Evolutionary conservation across 2,329 filamentous ascomycete species (phyloP), one percentile per base, ranked within the genome.

Genomic region (Beauveria rudraprayagi): DNA sequence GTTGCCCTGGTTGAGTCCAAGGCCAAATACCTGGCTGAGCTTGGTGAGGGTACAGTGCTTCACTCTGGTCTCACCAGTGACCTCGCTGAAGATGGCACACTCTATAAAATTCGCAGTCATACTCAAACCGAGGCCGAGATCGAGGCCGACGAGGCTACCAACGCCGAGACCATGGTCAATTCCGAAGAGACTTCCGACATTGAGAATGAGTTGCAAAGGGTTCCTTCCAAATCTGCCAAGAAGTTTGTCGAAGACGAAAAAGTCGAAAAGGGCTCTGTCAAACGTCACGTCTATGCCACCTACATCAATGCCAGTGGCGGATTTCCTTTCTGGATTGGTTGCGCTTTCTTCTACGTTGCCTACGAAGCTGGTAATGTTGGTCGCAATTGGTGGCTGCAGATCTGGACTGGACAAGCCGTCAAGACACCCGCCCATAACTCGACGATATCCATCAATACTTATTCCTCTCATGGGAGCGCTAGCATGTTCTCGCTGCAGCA

Each of bases 211-310:
- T 70, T 84, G 44, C 77, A 78, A 54, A 84, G 83, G 66, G 70
- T 80, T 0, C 68, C 77, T 1, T 80, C 80, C 3, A 82, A 82
- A 68, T 72, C 73, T 5, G 80, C 84, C 0, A 85, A 85, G 65
- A 88, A 91, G 70, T 93, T 92, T 65, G 83, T 90, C 28, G 86
- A 91, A 68, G 89, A 91, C 3, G 90, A 94, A 71, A 77, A 76
- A n/a, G 82, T 86, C 61, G 88, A 91, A 69, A 81, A 82, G 58
- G 90, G 90, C 1, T 81, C 85, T 5, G 84, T 93, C 37, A 87
- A 87, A 66, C 77, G 78, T 24, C 77, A 78, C 7, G 80, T 92
- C n/a, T 93, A 92, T 64, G 68, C 77, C 14, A 78, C 80, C 0
- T 94, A 92, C 67, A 72, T 92, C 16, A 78, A 77, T 10, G 83